Base-by-base conservation (phyloP, 805 yeast species). In the Zygosaccharomyces bisporus region DNA sequence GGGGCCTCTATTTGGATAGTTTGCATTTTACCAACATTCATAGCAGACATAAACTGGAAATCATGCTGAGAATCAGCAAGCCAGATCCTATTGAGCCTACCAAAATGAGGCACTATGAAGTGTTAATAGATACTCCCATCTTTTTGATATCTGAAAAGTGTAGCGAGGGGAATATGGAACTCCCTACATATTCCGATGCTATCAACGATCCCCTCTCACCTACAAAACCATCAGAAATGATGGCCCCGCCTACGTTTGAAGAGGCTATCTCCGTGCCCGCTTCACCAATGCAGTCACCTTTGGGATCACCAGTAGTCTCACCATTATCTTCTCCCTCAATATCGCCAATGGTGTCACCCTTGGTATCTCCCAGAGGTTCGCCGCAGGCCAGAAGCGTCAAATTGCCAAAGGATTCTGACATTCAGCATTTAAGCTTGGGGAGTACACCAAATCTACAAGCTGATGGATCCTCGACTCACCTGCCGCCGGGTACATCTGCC, bases 121-220 rank as follows among this genome's bases (percentile, higher is more conserved):
- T 85, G 16, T 77, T 85, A 34, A 83, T 85, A 31, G 93, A 85
- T 57, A 83, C 91, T 0, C 93, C 93, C 0, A 70, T 85, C 29
- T 72, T 75, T 23, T 59, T 79, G 14, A 66, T 77, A n/a, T 74
- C 80, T 9, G 67, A 67, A 25, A 51, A 63, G 3, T 72, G 76
- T 52, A 60, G 57, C 2, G 55, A 60, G 17, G 71, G 65, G 6
- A 69, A 61, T 45, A 57, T 67, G 46, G 66, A 64, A 8, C 53
- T 72, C 12, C 76, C 76, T 4, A 59, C 65, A 1, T 71, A 71
- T 35, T 55, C 53, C 3, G 54, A 44, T 41, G 60, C 61, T 3
- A 49, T 56, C 8, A 49, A 35, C 20, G 50, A 39, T 33, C 41
- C 40, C 17, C 17, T 27, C 5, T 25, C 30, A 30, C 34, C 44